Base-by-base conservation (phyloP, 2,329 filamentous ascomycete genomes). In the Plectosphaerella sp. region DNA sequence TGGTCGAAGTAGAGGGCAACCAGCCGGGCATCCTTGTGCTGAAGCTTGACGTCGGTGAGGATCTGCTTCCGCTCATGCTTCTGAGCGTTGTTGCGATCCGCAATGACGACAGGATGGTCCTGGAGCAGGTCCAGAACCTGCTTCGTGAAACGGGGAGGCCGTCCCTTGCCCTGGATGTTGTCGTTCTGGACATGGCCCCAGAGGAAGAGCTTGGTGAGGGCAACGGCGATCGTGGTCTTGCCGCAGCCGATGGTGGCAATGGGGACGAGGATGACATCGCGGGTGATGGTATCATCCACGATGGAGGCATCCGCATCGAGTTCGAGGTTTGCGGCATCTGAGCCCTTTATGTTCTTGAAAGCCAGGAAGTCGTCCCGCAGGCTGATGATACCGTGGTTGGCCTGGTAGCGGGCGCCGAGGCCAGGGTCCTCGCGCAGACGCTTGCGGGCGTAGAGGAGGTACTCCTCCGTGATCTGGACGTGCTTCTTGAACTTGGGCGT, bases 181-280 rank as follows among this genome's bases (percentile, higher is more conserved):
- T 99, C 94, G 66, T 99, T 99, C 65, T 99, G 94, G 47, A 97
- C 78, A 65, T 96, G 91, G 15, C 91, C 93, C 89, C 92, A 97
- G 51, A 79, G 83, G 59, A 97, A 97, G 1, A 99, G 79, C 62
- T 90, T 86, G 5, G 81, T 80, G 18, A 99, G 75, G 3, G 89
- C 92, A 48, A 95, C 71, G 3, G 89, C 91, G 48, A 99, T 74
- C 0, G 94, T 99, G 0, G 94, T 99, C 78, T 99, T 99, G 52
- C 94, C 94, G 65, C 94, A 99, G 10, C 94, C 94, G 50, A 99
- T 88, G 1, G 94, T 96, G 2, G 94, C 91, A 60, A 97, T 85
- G 1, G 94, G 92, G 6, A 91, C 87, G n/a, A 99, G 77, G 16
- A 97, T 80, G 15, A 97, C 78, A 62, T 95, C 83, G 4, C 76